Evolutionary conservation across 306 rosid genomes (phyloP), one percentile per base, ranked within the genome.

Genomic region (barrel medic (Medicago truncatula)): DNA sequence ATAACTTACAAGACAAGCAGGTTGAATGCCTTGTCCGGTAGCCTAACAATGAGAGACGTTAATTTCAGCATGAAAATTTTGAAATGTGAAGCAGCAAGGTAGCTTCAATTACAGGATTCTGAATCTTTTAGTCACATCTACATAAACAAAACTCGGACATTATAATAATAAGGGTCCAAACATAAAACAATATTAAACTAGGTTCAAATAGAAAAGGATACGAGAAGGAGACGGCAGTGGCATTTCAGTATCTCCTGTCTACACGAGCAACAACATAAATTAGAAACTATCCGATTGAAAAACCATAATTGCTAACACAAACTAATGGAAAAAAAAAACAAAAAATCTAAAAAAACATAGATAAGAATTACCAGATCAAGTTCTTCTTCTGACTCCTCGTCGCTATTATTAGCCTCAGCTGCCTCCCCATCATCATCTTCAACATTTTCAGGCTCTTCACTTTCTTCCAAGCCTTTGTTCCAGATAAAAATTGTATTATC

Each of bases 361-460:
- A 78, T 65, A n/a, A 61, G 63, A 75, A 56, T 76, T 58, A 83
- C 96, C 93, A 75, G 62, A 84, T 91, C 84, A 73, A 84, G 73
- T 72, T 73, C 91, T 34, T 91, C 93, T 74, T 85, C 88, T 76
- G 83, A 82, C 70, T 88, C 92, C 1, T 90, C 90, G 21, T 89
- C 91, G 21, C 81, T 91, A 52, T 86, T 85, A 68, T 91, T 85
- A 76, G 20, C 87, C 64, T 77, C 90, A 39, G 73, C 74, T 25
- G 82, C 91, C 64, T 87, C 91, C 79, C 79, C 89, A 54, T 88
- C 91, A 3, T 85, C 87, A 54, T 90, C 90, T 76, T 85, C 93
- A 68, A 49, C 84, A 66, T 75, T 74, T 66, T 70, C 82, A 74
- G 87, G 81, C 50, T 82, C 96, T 70, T 65, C 83, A 21, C 66